A percentile compares a stretch with the other conserved stretches of the same genome.
Evolutionary conservation across 2,329 filamentous ascomycete species (phyloP).

Genomic region (Trichoderma guizhouense): DNA sequence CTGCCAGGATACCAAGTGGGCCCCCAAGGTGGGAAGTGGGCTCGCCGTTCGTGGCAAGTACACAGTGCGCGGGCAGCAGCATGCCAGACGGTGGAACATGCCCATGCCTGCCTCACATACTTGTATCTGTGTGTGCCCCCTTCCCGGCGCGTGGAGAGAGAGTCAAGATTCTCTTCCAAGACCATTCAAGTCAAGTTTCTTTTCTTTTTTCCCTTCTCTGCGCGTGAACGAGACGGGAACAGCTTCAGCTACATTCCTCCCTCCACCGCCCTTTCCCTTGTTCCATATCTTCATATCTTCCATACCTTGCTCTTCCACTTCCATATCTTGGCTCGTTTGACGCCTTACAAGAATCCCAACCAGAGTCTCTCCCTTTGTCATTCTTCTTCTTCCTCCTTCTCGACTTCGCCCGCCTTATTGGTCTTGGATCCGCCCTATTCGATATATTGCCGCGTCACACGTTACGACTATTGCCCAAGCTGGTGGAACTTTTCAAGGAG

Average conservation of each 20-base stretch:
- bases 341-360: constrained; percentile 5
- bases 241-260: constrained; percentile 14
- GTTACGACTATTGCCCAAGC: not conserved
- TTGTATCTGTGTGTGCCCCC: constrained; percentile 6
- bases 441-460: not conserved
- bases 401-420: not conserved
- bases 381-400: constrained; percentile 1
- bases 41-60: constrained; percentile 15
- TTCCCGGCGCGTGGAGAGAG: not conserved
- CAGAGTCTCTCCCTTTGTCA: constrained; percentile 12
- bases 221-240: constrained; percentile 4
- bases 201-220: not conserved
- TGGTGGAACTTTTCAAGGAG: constrained; percentile 17
- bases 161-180: not conserved
- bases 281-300: not conserved
- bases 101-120: constrained; percentile 15
- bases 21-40: not conserved
- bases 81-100: constrained; percentile 19
- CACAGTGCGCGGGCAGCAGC: constrained; percentile 3
- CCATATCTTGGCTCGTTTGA: not conserved
- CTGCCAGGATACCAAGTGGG: constrained; percentile 1
- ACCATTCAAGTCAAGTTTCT: not conserved
- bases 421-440: constrained; percentile 12
- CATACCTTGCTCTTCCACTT: not conserved
- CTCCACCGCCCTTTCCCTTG: constrained; percentile 9